These are phyloP conservation scores for Termitomyces titanicus DNA, from an alignment of 768 basidiomycete species.

Conservation along the genomic window DNA sequence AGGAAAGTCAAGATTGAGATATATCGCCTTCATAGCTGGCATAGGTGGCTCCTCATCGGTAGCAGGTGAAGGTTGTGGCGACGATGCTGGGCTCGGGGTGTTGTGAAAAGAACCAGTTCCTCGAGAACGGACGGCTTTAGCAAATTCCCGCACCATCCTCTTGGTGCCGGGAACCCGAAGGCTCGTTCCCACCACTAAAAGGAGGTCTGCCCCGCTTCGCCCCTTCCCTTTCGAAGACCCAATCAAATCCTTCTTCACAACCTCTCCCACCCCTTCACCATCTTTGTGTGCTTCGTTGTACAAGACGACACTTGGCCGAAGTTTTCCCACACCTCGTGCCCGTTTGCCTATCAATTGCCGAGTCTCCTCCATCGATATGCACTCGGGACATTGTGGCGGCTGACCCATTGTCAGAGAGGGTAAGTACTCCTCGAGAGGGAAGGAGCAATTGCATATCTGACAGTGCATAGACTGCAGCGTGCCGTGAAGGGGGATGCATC, in stretches of 20 bases:
- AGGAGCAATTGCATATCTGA: conserved; percentile 72
- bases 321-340: conserved; percentile 70
- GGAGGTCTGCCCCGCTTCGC: conserved; percentile 71
- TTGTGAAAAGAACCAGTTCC: conserved; percentile 30
- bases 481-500: conserved; percentile 89
- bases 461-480: conserved; percentile 79
- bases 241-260: conserved; percentile 77
- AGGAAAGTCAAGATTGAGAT: conserved; percentile 86
- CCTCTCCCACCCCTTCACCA: conserved; percentile 82
- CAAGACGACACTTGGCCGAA: conserved; percentile 85
- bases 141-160: conserved; percentile 84
- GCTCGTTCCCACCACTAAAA: conserved; percentile 90
- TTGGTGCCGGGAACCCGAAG: conserved; percentile 89
- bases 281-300: conserved; percentile 89
- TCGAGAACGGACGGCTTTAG: conserved; percentile 67
- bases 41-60: conserved; percentile 51
- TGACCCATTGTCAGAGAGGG: conserved; percentile 55
- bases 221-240: conserved; percentile 67
- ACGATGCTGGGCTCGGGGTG: conserved; percentile 42
- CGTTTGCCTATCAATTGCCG: conserved; percentile 77
- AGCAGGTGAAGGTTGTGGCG: conserved; percentile 39
- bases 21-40: conserved; percentile 61
- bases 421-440: conserved; percentile 61
- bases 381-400: conserved; percentile 78
- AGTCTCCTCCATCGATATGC: conserved; percentile 62